Conservation (phyloP, 306 rosid species). For the Castanea mollissima region DNA sequence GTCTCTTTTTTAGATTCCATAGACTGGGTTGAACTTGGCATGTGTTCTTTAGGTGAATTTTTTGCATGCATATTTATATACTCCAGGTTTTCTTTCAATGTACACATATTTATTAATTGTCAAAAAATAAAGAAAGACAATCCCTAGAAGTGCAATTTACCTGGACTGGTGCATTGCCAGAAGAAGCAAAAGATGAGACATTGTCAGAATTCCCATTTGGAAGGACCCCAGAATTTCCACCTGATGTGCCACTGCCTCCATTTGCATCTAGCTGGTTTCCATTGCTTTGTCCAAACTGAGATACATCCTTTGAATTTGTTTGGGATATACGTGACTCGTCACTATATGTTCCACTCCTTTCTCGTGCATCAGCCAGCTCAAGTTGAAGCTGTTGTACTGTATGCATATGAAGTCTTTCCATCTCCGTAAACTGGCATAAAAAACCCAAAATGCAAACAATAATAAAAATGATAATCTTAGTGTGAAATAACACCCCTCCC, state of each 20-base stretch:
- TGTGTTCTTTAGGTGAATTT: no score
- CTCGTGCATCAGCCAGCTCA: slow-evolving; percentile 86
- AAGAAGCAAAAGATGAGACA: slow-evolving; percentile 54
- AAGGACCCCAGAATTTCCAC: slow-evolving; percentile 57
- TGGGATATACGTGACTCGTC: slow-evolving; percentile 66
- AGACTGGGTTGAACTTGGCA: not conserved
- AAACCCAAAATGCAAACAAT: slow-evolving; percentile 24
- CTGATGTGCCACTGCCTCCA: slow-evolving; percentile 56
- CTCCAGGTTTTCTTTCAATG: no score
- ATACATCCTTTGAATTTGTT: slow-evolving; percentile 50
- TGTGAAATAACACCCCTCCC: not conserved
- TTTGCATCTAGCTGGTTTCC: slow-evolving; percentile 61
- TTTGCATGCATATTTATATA: not conserved
- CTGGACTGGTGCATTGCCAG: slow-evolving; percentile 64
- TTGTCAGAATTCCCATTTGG: slow-evolving; percentile 69
- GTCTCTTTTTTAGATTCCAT: not conserved
- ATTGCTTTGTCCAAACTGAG: slow-evolving; percentile 68
- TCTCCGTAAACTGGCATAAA: slow-evolving; percentile 71
- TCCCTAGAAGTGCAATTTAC: slow-evolving; percentile 34
- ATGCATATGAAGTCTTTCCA: slow-evolving; percentile 90
- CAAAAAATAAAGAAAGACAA: not conserved
- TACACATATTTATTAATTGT: no score
- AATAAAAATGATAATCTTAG: not conserved
- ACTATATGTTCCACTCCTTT: slow-evolving; percentile 63
- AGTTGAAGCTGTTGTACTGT: slow-evolving; percentile 84